Evolutionary conservation across 345 rosid species (phyloP), one percentile per base, ranked within the genome.

Genomic region (Gossypium stocksii): DNA sequence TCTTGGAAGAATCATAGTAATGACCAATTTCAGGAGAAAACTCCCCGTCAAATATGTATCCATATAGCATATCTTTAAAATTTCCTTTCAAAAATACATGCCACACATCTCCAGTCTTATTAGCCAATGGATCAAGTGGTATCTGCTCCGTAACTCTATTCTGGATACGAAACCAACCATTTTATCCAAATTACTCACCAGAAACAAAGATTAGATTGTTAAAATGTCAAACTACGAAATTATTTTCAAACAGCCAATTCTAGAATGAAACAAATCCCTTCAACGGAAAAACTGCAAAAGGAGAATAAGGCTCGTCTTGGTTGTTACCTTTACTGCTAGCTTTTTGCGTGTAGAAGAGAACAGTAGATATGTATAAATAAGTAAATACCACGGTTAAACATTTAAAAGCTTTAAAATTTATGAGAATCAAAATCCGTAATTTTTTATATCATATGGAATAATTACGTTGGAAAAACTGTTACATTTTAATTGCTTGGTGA

Each of bases 81-180:
- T 89, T 82, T 13, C 98, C 97, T 84, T 82, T 85, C 70, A 94
- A 60, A 74, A 87, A 87, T 29, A 88, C 85, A 85, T 94, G 97
- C 98, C 97, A 94, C 1, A 89, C 83, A 78, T 92, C 89, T 7
- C 98, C 98, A 3, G 90, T 92, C 85, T 78, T 89, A 81, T 89
- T 91, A 23, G 45, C 82, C 16, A 78, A 71, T 17, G 97, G 89
- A 82, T 92, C 90, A 8, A 94, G 93, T 77, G 77, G 19, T 57
- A 94, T 87, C 81, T 88, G 82, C 83, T 87, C 92, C 19, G 93
- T 87, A 79, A 89, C 92, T 59, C 66, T 84, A 78, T 77, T 86
- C 98, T 94, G 86, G 85, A 85, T 61, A 52, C 49, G n/a, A 74
- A 64, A 7, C 12, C n/a, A 29, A 14, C 17, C 63, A 52, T 22